Conservation (phyloP, 129 eudicot genomes). For the Chrysanthemum lavandulifolium region DNA sequence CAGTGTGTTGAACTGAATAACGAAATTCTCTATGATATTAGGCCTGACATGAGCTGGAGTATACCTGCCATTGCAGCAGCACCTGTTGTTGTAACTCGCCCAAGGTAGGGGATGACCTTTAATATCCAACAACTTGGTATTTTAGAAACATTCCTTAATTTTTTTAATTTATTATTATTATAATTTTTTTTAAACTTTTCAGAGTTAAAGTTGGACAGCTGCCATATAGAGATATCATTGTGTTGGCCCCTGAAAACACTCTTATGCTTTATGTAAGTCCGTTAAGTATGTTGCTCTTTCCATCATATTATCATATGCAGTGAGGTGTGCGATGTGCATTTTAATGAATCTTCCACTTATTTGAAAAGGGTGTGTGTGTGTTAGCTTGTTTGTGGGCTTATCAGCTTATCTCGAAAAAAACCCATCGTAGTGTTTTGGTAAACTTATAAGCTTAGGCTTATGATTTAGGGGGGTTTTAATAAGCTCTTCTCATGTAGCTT, state of each 20-base stretch:
- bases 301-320: neutral
- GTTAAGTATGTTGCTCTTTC: slow-evolving; percentile 23
- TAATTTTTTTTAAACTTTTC: slow-evolving; percentile 18
- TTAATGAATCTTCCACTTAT: no score
- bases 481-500: no score
- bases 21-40: slow-evolving; percentile 69
- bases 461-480: no score
- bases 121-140: slow-evolving; percentile 8
- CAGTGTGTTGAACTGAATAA: slow-evolving; percentile 68
- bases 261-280: slow-evolving; percentile 85
- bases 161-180: neutral
- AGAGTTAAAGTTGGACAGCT: slow-evolving; percentile 72
- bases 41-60: slow-evolving; percentile 95
- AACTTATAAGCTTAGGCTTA: no score
- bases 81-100: slow-evolving; percentile 88
- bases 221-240: slow-evolving; percentile 70
- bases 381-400: no score
- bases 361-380: no score
- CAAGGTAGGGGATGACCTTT: slow-evolving; percentile 55
- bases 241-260: slow-evolving; percentile 69
- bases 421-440: no score
- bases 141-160: neutral
- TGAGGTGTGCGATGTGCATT: no score
- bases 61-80: slow-evolving; percentile 92
- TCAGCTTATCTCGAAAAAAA: no score